Evolutionary conservation across 352 stramenopile genomes (phyloP).

Genomic region (Phytopythium chamaehyphon): DNA sequence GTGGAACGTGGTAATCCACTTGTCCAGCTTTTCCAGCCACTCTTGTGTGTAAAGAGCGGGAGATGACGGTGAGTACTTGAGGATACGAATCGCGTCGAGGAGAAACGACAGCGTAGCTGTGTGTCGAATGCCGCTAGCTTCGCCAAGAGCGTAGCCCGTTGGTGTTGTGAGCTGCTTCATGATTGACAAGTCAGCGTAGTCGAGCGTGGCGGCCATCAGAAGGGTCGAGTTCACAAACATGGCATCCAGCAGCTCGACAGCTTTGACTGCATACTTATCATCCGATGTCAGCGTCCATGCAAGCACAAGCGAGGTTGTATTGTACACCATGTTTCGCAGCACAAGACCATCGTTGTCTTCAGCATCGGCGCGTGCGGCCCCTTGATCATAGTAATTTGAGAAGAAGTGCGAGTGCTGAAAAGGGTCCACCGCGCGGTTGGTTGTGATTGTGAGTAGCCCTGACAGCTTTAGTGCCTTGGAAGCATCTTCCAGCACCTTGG

Average conservation of each 20-base stretch:
- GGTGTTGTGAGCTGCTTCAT: slow-evolving; percentile 17
- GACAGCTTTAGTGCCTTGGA: slow-evolving; percentile 16
- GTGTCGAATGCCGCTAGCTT: slow-evolving; percentile 24
- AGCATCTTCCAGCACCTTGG: slow-evolving; percentile 22
- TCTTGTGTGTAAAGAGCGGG: not conserved
- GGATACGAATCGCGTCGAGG: slow-evolving; percentile 33
- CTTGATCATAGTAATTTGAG: slow-evolving; percentile 29
- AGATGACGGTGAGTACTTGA: slow-evolving; percentile 9
- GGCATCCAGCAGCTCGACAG: slow-evolving; percentile 18
- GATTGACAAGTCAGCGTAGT: slow-evolving; percentile 33
- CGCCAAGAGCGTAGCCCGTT: slow-evolving; percentile 9
- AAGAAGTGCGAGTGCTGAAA: slow-evolving; percentile 18
- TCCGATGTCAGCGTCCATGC: slow-evolving; percentile 31
- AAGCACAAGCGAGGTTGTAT: slow-evolving; percentile 36
- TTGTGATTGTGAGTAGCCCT: slow-evolving; percentile 21
- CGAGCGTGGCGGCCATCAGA: slow-evolving; percentile 22
- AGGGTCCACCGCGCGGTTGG: slow-evolving; percentile 14
- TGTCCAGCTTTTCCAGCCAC: slow-evolving; percentile 4
- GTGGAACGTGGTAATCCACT: slow-evolving; percentile 2
- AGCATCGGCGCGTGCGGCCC: not conserved
- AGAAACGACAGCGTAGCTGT: slow-evolving; percentile 27
- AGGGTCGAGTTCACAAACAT: slow-evolving; percentile 32
- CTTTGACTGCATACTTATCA: slow-evolving; percentile 24
- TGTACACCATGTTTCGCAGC: slow-evolving; percentile 45
- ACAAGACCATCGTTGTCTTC: slow-evolving; percentile 19